phyloP scores from a whole-genome alignment of 768 basidiomycete species.

The Kwoniella heveanensis region DNA sequence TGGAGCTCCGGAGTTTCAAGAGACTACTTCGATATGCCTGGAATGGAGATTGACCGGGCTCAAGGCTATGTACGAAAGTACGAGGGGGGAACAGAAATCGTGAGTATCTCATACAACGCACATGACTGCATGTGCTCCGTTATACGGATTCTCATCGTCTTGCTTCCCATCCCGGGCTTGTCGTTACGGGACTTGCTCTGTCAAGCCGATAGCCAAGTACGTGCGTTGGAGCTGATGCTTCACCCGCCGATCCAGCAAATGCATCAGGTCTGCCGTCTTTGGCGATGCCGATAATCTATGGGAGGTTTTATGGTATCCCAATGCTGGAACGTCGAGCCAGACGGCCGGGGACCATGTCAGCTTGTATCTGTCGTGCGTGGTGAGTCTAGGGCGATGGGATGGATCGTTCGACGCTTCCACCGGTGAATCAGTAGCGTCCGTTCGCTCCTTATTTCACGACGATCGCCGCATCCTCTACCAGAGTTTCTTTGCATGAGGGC shows the following conservation, averaged over 20 bases:
- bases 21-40: conserved; percentile 54
- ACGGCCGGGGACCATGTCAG: conserved; percentile 66
- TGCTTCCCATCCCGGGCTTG: too few relatives aligned
- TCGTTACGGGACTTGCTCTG: too few relatives aligned
- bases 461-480: too few relatives aligned
- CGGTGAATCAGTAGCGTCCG: too few relatives aligned
- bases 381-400: too few relatives aligned
- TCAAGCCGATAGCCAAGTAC: too few relatives aligned
- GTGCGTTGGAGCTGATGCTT: not conserved
- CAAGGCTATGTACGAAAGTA: conserved; percentile 73
- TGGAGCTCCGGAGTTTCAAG: conserved; percentile 45
- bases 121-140: too few relatives aligned
- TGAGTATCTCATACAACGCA: too few relatives aligned
- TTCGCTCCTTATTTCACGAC: too few relatives aligned
- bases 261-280: conserved; percentile 68
- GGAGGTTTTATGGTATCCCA: conserved; percentile 80
- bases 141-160: too few relatives aligned
- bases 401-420: too few relatives aligned
- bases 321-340: conserved; percentile 63
- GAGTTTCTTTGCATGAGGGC: too few relatives aligned
- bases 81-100: conserved; percentile 59
- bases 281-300: conserved; percentile 51
- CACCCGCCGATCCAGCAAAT: conserved; percentile 67
- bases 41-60: conserved; percentile 79
- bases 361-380: conserved; percentile 80